phyloP scores from a whole-genome alignment of 148 eudicot species.

The Nepenthes gracilis region DNA sequence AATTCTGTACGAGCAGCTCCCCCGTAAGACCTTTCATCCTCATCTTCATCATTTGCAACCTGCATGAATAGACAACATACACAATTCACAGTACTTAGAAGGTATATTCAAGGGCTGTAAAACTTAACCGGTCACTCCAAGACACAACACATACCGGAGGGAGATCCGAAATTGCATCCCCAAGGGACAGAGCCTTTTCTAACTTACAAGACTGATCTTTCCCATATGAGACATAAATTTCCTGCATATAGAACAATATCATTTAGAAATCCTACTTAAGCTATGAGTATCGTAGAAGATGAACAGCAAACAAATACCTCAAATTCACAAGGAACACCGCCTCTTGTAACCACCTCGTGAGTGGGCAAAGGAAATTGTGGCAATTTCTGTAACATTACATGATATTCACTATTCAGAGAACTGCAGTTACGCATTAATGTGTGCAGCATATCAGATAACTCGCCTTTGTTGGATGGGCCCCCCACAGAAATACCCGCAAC shows the following conservation, averaged over 20 bases:
- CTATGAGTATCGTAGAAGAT: background rate
- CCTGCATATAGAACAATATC: background rate
- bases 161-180: conserved; percentile 74
- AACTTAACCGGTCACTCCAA: background rate
- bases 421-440: background rate
- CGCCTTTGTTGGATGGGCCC: conserved; percentile 47
- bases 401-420: too few species aligned
- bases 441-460: conserved; percentile 2
- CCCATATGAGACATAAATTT: conserved; percentile 33
- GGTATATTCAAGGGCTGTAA: background rate
- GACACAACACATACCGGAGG: conserved; percentile 36
- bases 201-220: conserved; percentile 24
- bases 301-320: conserved; percentile 36
- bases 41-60: conserved; percentile 45
- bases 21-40: conserved; percentile 49
- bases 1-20: conserved; percentile 40
- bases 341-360: conserved; percentile 52
- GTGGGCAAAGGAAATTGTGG: conserved; percentile 82
- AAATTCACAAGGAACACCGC: conserved; percentile 47
- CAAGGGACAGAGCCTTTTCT: conserved; percentile 39
- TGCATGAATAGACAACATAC: conserved; percentile 6
- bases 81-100: background rate
- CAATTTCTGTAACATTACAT: conserved; percentile 34
- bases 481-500: conserved; percentile 76
- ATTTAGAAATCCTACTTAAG: background rate